A percentile compares a stretch with the other conserved stretches of the same genome.
phyloP scores from a whole-genome alignment of 1,284 basidiomycete species.

The Pseudozyma hubeiensis region DNA sequence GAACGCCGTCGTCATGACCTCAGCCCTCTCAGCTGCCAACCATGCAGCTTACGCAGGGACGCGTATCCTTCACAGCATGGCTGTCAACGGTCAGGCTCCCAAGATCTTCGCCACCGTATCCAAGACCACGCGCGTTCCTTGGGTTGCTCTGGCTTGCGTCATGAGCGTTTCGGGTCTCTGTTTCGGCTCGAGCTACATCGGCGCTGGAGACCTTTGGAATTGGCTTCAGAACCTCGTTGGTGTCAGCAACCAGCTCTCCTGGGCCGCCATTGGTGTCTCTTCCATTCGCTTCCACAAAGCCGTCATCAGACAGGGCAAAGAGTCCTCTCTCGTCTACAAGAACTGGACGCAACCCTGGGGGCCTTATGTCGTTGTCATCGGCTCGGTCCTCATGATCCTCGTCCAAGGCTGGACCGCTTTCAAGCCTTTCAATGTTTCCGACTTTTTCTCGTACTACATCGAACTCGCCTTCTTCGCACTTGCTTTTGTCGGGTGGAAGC shows the following conservation, averaged over 20 bases:
- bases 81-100: constrained; percentile 81
- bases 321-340: constrained; percentile 69
- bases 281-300: constrained; percentile 81
- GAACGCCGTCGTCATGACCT: constrained; percentile 81
- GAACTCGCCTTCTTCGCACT: constrained; percentile 59
- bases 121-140: constrained; percentile 78
- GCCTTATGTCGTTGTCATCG: constrained; percentile 55
- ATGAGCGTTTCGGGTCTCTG: constrained; percentile 77
- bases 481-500: constrained; percentile 43
- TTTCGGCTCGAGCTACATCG: constrained; percentile 72
- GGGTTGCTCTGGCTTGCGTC: constrained; percentile 77
- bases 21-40: constrained; percentile 86
- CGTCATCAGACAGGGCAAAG: constrained; percentile 73
- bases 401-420: constrained; percentile 65
- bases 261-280: constrained; percentile 83
- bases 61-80: constrained; percentile 79
- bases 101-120: constrained; percentile 77
- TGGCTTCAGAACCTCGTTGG: constrained; percentile 75
- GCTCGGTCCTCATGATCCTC: constrained; percentile 58
- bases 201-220: constrained; percentile 74
- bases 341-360: constrained; percentile 70
- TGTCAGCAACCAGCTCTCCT: constrained; percentile 79
- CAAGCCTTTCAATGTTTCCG: constrained; percentile 41
- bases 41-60: constrained; percentile 85
- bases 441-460: constrained; percentile 71